Evolutionary conservation across 192 early-diverging fungal species (phyloP), one percentile per base, ranked within the genome.

Genomic region (Linnemannia hyalina): DNA sequence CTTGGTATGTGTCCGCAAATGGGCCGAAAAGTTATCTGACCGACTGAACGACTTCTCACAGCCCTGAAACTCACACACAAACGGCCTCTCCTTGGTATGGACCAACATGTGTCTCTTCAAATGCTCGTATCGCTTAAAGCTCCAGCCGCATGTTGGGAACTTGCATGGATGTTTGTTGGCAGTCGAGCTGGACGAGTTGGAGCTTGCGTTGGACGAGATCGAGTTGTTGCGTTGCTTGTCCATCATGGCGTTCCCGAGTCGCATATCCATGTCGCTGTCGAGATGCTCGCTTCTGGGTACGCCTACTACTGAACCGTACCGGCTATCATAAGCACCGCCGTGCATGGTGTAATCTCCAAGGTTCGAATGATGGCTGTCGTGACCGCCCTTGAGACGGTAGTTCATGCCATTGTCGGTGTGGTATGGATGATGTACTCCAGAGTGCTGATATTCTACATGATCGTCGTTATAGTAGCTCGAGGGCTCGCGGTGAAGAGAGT

Each of bases 11-110:
- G 93, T 94, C 77, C 93, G 90, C 75, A 90, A 90, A 80, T 96
- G 96, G 49, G 95, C 94, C 10, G 94, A 91, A 76, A 96, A 94
- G 79, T 95, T 95, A 68, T 95, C 94, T 20, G 94, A 95, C 77
- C 95, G 92, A 82, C 93, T 95, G 82, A 97, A 97, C 13, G 89
- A 90, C 88, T 96, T 96, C 76, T 93, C 94, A 81, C 96, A 97
- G 29, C 93, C 93, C 40, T 92, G 91, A 78, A 91, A 92, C 70
- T 89, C 88, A 81, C 95, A 96, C 60, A 90, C 80, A 86, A 94
- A 93, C 63, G 95, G 94, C 74, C 93, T 89, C 81, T 95, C 94
- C 49, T 95, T 95, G 46, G 95, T 94, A 79, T 96, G 95, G 3
- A 93, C 94, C 54, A 95, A 90, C 91, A 94, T 92, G 82, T 97